Evolutionary conservation across 2,329 filamentous ascomycete species (phyloP), one percentile per base, ranked within the genome.

Genomic region (Trichoderma asperellum): DNA sequence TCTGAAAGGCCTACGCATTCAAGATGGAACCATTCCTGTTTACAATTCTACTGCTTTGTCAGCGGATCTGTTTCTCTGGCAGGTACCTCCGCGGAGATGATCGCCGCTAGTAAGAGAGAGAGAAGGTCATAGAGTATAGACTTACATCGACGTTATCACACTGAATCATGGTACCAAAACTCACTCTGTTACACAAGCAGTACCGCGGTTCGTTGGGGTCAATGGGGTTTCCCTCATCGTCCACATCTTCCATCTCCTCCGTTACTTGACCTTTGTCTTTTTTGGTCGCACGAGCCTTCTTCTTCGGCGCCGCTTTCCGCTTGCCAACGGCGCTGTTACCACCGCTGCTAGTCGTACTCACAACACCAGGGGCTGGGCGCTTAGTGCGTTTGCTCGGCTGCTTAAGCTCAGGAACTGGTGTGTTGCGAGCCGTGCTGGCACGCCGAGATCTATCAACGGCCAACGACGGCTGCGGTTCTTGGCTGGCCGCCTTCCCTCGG

Each of bases 21-120:
- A 52, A 96, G 84, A 77, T 96, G 92, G 78, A 95, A 96, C 92
- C 92, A 96, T 79, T 95, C 92, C 72, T 89, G 88, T 74, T 92
- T 89, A 81, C 92, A 96, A 80, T 91, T 82, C 81, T 86, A 75
- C 34, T 43, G 56, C 57, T 34, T 55, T 55, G 65, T 68, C 43
- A 68, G n/a, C 34, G 34, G 24, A 66, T 74, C 75, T n/a, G n/a
- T 34, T 55, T 56, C 47, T 57, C 55, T 66, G 59, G 43, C 37
- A 29, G 10, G 16, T 55, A 47, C 24, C 24, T 62, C 43, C 56
- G 35, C 18, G 47, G 62, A 24, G 24, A 32, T 29, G 16, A 6
- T 64, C 21, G 27, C 59, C 29, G 6, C 21, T 12, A 4, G 18
- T 18, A n/a, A 2, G 57, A 32, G 53, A 70, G 56, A 37, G 24